Base-by-base conservation (phyloP, 441 rosid genomes). In the Adansonia madagascariensis region DNA sequence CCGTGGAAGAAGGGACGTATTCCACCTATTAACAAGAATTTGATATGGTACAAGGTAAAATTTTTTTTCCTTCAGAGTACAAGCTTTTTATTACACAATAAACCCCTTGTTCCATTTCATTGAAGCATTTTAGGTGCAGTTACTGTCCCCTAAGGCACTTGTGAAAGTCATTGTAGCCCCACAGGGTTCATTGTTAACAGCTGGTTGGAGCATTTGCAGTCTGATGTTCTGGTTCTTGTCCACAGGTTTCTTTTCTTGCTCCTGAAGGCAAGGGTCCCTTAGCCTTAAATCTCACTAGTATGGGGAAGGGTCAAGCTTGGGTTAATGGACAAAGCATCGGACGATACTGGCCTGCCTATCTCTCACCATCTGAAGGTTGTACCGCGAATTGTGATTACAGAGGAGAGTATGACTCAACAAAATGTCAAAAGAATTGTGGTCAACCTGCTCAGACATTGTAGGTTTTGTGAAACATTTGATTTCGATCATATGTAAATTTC, bases 261-360 rank as follows among this genome's bases (percentile, higher is more conserved):
- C 90, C 93, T 12, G 80, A 84, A 75, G 91, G 95, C 11, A 82
- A 77, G 1, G 89, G 91, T 7, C 92, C 93, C 9, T 60, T 89
- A 64, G 91, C 87, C 47, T 78, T 91, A 27, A 86, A 91, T 71
- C 91, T 91, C 24, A 31, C 88, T 55, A 78, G 88, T 84, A 89
- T 91, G 93, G 91, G 93, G 49, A 91, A 91, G 79, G 92, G 95
- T 68, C 89, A 89, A 82, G 95, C 92, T 24, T 91, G 95, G 95
- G 84, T 91, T 35, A 89, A 91, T 11, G 92, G 92, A 17, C 85
- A 86, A 55, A 83, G 88, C 80, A 85, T 88, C 15, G 93, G 95
- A 20, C 84, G 90, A 60, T 89, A 91, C 79, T 91, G 95, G 93
- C 84, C 17, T 83, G 74, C 61, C 60, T 70, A 89, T 84, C 89